A percentile compares a stretch with the other conserved stretches of the same genome.
Evolutionary conservation across 805 yeast genomes (phyloP).

Genomic region (Deakozyma indianensis): DNA sequence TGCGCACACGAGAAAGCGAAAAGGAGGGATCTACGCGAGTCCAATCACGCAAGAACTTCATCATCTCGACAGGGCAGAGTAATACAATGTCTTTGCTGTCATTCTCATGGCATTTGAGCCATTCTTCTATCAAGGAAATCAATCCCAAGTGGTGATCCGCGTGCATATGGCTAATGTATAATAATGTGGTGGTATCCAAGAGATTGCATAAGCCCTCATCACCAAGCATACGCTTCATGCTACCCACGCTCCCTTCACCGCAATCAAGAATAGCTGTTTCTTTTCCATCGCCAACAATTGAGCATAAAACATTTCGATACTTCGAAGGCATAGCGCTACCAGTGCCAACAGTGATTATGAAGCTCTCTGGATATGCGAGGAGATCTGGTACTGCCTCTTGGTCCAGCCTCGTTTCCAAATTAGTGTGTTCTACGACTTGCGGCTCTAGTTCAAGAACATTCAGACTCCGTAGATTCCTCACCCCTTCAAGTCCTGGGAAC

Average conservation of each 20-base stretch:
- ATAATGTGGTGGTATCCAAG: constrained; percentile 45
- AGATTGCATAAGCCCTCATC: constrained; percentile 28
- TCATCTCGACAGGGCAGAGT: constrained; percentile 63
- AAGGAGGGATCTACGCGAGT: constrained; percentile 12
- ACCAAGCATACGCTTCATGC: constrained; percentile 49
- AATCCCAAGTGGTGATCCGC: constrained; percentile 95
- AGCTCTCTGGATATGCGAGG: constrained; percentile 19
- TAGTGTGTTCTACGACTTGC: background rate
- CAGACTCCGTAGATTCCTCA: background rate
- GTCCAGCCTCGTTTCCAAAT: background rate
- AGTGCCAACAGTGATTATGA: constrained; percentile 72
- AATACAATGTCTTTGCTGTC: constrained; percentile 30
- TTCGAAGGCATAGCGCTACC: constrained; percentile 85
- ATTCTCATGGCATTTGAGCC: constrained; percentile 26
- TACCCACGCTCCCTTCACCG: constrained; percentile 86
- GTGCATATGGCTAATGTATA: constrained; percentile 80
- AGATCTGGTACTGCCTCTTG: constrained; percentile 20
- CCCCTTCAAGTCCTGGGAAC: constrained; percentile 5
- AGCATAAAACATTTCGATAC: constrained; percentile 73
- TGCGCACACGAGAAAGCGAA: constrained; percentile 25
- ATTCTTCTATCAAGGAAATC: constrained; percentile 49
- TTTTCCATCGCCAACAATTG: constrained; percentile 39
- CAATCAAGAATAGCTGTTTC: constrained; percentile 60
- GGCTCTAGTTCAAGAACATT: background rate
- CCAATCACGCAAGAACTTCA: constrained; percentile 60